Conservation (phyloP, 768 basidiomycete species). For the Polyporus arcularius region DNA sequence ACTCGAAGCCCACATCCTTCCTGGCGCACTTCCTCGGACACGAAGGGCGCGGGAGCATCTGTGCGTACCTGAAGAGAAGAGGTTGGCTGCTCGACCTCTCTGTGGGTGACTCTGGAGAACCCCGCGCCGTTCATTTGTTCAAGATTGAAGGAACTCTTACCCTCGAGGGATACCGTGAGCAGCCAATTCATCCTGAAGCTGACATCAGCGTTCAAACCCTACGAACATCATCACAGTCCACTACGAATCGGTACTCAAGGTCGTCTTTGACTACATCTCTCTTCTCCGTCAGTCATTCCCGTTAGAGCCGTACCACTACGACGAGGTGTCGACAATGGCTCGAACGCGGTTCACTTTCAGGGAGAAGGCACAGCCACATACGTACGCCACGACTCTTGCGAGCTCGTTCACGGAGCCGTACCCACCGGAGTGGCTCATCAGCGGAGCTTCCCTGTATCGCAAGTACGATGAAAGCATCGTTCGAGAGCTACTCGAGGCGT, state of each 20-base stretch:
- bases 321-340: conserved; percentile 46
- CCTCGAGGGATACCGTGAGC: conserved; percentile 49
- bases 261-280: conserved; percentile 44
- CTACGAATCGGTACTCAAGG: conserved; percentile 43
- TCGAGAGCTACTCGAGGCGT: conserved; percentile 22
- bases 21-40: conserved; percentile 52
- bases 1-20: conserved; percentile 42
- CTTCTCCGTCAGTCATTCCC: conserved; percentile 25
- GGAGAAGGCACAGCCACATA: conserved; percentile 45
- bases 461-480: conserved; percentile 25
- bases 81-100: conserved; percentile 40
- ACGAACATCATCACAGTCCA: conserved; percentile 28
- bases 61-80: conserved; percentile 49
- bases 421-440: conserved; percentile 21
- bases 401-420: conserved; percentile 23
- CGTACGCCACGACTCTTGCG: conserved; percentile 43
- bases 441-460: conserved; percentile 12
- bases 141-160: conserved; percentile 47
- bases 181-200: not conserved
- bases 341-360: conserved; percentile 49
- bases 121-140: conserved; percentile 40
- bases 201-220: not conserved
- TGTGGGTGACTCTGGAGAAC: conserved; percentile 37
- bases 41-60: conserved; percentile 52
- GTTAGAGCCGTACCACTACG: conserved; percentile 35